Base-by-base conservation (phyloP, 768 basidiomycete genomes). In the Panaeolus papilionaceus region DNA sequence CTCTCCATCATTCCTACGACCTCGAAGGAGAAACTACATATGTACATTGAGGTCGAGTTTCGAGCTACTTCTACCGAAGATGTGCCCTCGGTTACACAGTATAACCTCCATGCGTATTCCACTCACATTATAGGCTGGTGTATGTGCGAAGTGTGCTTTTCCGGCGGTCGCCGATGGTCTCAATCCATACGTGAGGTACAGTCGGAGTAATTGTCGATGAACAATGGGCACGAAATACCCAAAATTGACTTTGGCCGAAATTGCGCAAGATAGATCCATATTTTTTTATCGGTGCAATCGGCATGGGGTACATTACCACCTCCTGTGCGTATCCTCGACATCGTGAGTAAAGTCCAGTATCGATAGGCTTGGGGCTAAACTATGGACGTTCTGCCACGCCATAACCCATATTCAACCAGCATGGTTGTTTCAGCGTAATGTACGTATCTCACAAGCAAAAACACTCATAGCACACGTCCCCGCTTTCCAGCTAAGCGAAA, bases 61-160 rank as follows among this genome's bases (percentile, higher is more conserved):
- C 47, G 26, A 58, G 26, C 12, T 37, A 58, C 54, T 58, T 58
- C 54, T 58, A 58, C 54, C 54, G 54, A 58, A 16, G 54, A 58
- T 58, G 54, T 28, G 12, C 26, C 26, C 23, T 54, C 51, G 51
- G 51, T 14, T 54, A 33, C 51, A 33, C 1, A 12, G 14, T 37
- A 58, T 9, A 33, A 33, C 12, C 26, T 7, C 12, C 28, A 58
- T 51, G 9, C 45, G n/a, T 47, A 18, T 47, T 47, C 8, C 3
- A 16, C 18, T 18, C 1, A 18, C 20, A 1, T 20, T 8, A n/a
- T n/a, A 47, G 45, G 33, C 3, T 51, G 47, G 26, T 51, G 47
- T 51, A 40, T 47, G 49, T 51, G 49, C 20, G 26, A 28, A 51
- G 18, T 28, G 26, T 58, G 26, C 54, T 58, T 33, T 49, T 18